These are phyloP conservation scores for Fusarium napiforme DNA, from an alignment of 2,329 filamentous ascomycete genomes.

Conservation along the genomic window DNA sequence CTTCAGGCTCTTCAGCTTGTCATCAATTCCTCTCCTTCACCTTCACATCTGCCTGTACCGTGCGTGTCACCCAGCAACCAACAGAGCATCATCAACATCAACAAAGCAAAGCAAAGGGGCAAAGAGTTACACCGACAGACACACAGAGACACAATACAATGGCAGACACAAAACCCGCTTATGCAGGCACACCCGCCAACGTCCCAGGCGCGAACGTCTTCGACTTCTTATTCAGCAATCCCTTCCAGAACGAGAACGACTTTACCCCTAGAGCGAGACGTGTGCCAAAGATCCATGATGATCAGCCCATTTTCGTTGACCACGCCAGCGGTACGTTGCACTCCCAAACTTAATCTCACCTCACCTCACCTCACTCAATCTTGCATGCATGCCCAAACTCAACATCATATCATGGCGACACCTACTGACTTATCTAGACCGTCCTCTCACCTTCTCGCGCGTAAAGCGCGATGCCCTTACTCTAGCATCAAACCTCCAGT, in stretches of 20 bases:
- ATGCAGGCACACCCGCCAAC: conserved; percentile 31
- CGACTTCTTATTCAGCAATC: conserved; percentile 52
- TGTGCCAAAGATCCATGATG: conserved; percentile 48
- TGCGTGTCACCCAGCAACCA: conserved; percentile 6
- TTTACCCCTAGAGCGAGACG: conserved; percentile 45
- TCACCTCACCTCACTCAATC: neutral
- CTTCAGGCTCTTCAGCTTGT: neutral
- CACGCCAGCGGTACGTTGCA: conserved; percentile 50
- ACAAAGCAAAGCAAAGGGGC: neutral
- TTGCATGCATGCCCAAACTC: neutral
- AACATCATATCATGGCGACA: neutral
- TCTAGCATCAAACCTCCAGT: conserved; percentile 50
- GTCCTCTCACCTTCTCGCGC: conserved; percentile 50
- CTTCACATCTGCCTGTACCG: neutral
- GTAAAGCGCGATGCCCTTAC: conserved; percentile 50
- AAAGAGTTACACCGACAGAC: neutral
- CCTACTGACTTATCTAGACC: conserved; percentile 43
- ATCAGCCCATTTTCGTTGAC: conserved; percentile 54
- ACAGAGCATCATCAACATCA: neutral
- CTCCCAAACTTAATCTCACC: neutral
- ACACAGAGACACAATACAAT: neutral
- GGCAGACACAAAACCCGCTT: conserved; percentile 29
- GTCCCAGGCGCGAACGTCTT: conserved; percentile 47
- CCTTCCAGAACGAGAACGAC: conserved; percentile 48
- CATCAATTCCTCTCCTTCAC: neutral